Base-by-base conservation (phyloP, 148 eudicot genomes). In the Rhododendron kiyosumense region DNA sequence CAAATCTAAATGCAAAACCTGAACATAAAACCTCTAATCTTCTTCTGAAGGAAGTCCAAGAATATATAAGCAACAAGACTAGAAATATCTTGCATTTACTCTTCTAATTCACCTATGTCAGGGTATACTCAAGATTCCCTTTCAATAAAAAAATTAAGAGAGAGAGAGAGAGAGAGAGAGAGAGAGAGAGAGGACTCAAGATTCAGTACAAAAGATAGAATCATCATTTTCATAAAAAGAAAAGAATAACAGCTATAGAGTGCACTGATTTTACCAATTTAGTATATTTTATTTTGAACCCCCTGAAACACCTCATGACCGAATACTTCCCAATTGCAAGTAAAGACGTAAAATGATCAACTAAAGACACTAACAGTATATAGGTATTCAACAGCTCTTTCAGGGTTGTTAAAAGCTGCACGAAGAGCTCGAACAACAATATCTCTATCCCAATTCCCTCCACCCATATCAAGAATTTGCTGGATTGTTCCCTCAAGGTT, bases 371-470 rank as follows among this genome's bases (percentile, higher is more conserved):
- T 87, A 76, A 95, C 99, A 79, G 95, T 91, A 88, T 93, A 96
- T 26, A 96, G 88, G 90, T 95, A 96, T 80, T 96, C 99, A 85
- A 96, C 95, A 81, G 97, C 99, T 95, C 96, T 94, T 89, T 94
- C 98, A 14, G 99, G 99, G 79, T 94, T 95, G 89, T 95, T 95
- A 78, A 46, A 94, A 81, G 99, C 97, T 83, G 98, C 98, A 83
- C 94, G 94, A 86, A 96, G 95, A 82, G 99, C 98, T 76, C 93
- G 94, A 54, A 93, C 73, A 82, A 96, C 98, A 79, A 93, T 95
- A 30, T 96, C 97, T 87, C 97, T 94, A 83, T 96, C 98, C 99
- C 99, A 96, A 61, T 87, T 91, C 84, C 99, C 99, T 87, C 98
- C 99, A 74, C 99, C 99, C 93, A 96, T 95, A 85, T 96, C 99